phyloP scores from a whole-genome alignment of 345 rosid species.

The Dovyalis caffra region DNA sequence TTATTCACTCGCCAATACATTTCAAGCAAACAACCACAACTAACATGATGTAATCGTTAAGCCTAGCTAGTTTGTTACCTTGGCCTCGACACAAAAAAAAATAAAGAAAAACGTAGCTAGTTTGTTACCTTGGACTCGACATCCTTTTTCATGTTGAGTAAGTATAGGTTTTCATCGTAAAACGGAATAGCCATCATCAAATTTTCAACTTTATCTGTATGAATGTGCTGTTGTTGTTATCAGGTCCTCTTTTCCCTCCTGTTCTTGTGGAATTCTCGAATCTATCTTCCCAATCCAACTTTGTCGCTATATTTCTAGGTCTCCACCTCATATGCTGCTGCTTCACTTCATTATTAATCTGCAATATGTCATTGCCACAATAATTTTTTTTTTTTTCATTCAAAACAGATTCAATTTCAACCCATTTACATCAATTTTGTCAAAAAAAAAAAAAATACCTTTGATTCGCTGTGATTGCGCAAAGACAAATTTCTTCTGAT shows the following conservation, averaged over 20 bases:
- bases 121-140: conserved; percentile 70
- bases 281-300: conserved; percentile 86
- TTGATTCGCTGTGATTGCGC: conserved; percentile 39
- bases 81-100: too few relatives aligned
- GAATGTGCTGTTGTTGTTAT: conserved; percentile 41
- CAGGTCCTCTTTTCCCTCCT: conserved; percentile 70
- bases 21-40: too few relatives aligned
- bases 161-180: conserved; percentile 63
- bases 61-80: too few relatives aligned
- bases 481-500: conserved; percentile 16
- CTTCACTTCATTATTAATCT: conserved; percentile 60
- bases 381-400: too few relatives aligned
- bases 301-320: conserved; percentile 50
- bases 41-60: too few relatives aligned
- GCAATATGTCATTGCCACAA: conserved; percentile 16
- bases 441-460: conserved; percentile 35
- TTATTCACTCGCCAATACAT: not conserved
- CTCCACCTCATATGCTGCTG: conserved; percentile 59
- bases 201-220: conserved; percentile 56
- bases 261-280: conserved; percentile 54
- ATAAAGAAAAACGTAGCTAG: too few relatives aligned
- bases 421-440: not conserved
- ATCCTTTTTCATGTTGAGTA: conserved; percentile 64
- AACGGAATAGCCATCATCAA: conserved; percentile 61
- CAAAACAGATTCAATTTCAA: not conserved